Conservation (phyloP, 768 basidiomycete genomes). For the Trametopsis cervina region DNA sequence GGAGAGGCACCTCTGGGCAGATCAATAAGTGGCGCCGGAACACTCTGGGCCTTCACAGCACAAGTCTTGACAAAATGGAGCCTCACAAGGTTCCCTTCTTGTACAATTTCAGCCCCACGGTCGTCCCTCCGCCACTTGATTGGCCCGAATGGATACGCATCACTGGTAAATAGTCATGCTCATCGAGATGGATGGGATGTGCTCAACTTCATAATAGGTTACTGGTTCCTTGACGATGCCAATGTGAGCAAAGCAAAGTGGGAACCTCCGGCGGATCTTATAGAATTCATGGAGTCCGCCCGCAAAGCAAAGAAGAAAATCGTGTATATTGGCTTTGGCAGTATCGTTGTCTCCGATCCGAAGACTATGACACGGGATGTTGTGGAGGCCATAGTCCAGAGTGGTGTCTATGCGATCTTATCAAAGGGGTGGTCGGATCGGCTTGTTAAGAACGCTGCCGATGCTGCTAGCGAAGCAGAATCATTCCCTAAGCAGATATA, state of each 20-base stretch:
- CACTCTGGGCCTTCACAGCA: conserved; percentile 65
- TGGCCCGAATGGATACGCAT: conserved; percentile 99
- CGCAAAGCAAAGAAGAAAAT: conserved; percentile 75
- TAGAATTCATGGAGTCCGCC: conserved; percentile 79
- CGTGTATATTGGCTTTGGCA: conserved; percentile 97
- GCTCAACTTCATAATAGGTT: too few species aligned
- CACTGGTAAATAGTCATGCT: conserved; percentile 47
- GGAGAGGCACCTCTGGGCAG: conserved; percentile 90
- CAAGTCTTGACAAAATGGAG: conserved; percentile 91
- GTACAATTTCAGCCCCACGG: conserved; percentile 91
- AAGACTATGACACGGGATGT: conserved; percentile 88
- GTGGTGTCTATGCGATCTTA: conserved; percentile 86
- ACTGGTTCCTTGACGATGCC: conserved; percentile 95
- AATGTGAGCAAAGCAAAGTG: conserved; percentile 87
- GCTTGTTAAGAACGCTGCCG: conserved; percentile 52
- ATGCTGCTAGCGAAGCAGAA: conserved; percentile 57
- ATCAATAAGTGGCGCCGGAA: conserved; percentile 92
- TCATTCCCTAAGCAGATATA: conserved; percentile 76
- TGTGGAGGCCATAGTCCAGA: conserved; percentile 78
- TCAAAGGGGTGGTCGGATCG: conserved; percentile 99
- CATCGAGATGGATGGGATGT: neutral
- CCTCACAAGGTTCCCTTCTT: conserved; percentile 97
- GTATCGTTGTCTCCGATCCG: conserved; percentile 95
- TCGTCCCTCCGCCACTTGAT: conserved; percentile 90
- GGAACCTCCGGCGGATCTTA: conserved; percentile 74